A percentile compares a stretch with the other conserved stretches of the same genome.
Evolutionary conservation across 805 yeast genomes (phyloP).

Genomic region (Sungouiozyma intestinalis): DNA sequence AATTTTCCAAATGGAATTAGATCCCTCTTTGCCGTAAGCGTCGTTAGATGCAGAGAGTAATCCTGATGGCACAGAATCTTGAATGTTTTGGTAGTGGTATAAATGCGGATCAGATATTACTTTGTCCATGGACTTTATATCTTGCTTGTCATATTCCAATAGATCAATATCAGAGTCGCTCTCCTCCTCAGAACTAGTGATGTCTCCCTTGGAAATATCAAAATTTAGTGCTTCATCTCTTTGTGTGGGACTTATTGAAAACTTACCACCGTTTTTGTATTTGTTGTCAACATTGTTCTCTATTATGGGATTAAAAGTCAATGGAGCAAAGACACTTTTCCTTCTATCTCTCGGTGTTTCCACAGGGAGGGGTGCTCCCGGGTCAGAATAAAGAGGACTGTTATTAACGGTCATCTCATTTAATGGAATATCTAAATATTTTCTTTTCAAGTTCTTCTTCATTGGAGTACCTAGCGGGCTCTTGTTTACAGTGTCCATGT

Average conservation of each 20-base stretch:
- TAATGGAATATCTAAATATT: slow-evolving; percentile 42
- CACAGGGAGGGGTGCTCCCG: slow-evolving; percentile 74
- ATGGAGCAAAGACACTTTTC: slow-evolving; percentile 70
- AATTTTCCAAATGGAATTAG: slow-evolving; percentile 21
- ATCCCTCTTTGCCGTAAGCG: slow-evolving; percentile 10
- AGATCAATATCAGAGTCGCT: slow-evolving; percentile 22
- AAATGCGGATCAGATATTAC: slow-evolving; percentile 12
- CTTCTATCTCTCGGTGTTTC: slow-evolving; percentile 36
- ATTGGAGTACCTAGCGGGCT: background rate
- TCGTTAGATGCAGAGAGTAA: slow-evolving; percentile 8
- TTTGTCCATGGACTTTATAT: slow-evolving; percentile 12
- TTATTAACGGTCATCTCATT: slow-evolving; percentile 46
- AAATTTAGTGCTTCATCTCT: slow-evolving; percentile 26
- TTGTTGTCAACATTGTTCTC: slow-evolving; percentile 71
- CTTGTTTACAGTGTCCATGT: slow-evolving; percentile 2
- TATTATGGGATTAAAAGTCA: slow-evolving; percentile 71
- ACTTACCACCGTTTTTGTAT: slow-evolving; percentile 84
- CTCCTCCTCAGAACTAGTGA: slow-evolving; percentile 27
- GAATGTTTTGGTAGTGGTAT: slow-evolving; percentile 9
- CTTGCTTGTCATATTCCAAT: slow-evolving; percentile 16
- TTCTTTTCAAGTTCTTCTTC: slow-evolving; percentile 15
- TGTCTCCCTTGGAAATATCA: slow-evolving; percentile 22
- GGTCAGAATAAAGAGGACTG: slow-evolving; percentile 57
- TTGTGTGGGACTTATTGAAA: slow-evolving; percentile 34
- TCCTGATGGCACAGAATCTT: slow-evolving; percentile 11